Percentiles rank a stretch among this genome's conserved stretches.
Evolutionary conservation across 305 asterid species (phyloP).

Genomic region (Fraxinus platypoda): DNA sequence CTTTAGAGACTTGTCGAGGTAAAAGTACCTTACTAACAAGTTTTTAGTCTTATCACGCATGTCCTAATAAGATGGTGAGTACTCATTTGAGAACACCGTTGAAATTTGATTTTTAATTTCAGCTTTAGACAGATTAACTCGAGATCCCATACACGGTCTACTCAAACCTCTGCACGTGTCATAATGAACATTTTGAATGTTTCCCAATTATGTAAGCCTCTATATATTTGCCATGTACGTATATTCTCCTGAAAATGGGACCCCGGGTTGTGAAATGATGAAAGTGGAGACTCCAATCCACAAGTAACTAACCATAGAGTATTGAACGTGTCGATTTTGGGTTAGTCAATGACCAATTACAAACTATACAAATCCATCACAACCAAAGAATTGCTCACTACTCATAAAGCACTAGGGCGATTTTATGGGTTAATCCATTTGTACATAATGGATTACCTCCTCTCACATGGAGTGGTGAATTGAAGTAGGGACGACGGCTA

Average conservation of each 20-base stretch:
- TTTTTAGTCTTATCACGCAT: too few relatives aligned
- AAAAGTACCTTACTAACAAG: neutral
- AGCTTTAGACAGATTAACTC: neutral
- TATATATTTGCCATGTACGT: neutral
- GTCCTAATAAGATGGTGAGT: too few relatives aligned
- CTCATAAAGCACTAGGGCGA: neutral
- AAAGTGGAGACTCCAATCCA: conserved; percentile 11
- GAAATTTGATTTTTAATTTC: too few relatives aligned
- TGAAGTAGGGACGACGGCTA: neutral
- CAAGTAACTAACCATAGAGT: conserved; percentile 15
- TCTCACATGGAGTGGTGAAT: neutral
- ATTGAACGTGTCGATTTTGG: conserved; percentile 31
- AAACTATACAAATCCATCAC: neutral
- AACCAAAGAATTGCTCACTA: neutral
- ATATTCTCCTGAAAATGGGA: neutral
- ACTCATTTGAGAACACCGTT: neutral
- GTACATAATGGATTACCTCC: too few relatives aligned
- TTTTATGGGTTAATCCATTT: neutral
- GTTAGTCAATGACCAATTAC: conserved; percentile 21
- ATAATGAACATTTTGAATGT: conserved; percentile 26
- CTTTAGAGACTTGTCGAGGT: neutral
- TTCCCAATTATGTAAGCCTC: neutral
- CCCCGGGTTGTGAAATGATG: conserved; percentile 13
- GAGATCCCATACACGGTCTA: neutral
- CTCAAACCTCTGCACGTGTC: neutral